Percentiles rank a stretch among this genome's conserved stretches.
phyloP scores from a whole-genome alignment of 1,139 yeast genomes.

The Meyerozyma sp. region DNA sequence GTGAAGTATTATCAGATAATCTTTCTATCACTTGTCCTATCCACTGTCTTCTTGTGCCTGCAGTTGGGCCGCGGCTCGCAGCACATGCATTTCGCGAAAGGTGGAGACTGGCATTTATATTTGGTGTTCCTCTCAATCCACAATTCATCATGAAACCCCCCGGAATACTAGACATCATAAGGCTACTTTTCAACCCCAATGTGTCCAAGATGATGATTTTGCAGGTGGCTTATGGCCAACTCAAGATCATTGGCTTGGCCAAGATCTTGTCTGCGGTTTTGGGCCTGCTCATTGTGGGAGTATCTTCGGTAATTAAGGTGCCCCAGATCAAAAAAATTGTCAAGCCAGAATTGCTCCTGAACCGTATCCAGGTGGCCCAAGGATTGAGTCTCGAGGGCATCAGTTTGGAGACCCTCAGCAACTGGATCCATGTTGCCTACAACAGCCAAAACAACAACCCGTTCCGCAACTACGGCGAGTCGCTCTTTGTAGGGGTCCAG shows the following conservation, averaged over 20 bases:
- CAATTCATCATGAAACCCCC: constrained; percentile 9
- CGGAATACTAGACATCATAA: constrained; percentile 15
- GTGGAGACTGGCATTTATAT: not conserved
- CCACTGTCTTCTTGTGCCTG: too few species aligned
- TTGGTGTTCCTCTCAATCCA: too few species aligned
- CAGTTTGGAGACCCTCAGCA: constrained; percentile 33
- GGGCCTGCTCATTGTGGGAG: constrained; percentile 35
- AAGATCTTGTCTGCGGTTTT: constrained; percentile 30
- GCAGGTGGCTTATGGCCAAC: constrained; percentile 34
- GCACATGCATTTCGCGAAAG: not conserved
- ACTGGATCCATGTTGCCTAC: constrained; percentile 38
- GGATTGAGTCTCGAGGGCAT: constrained; percentile 37
- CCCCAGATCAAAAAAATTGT: constrained; percentile 40
- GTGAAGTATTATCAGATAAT: too few species aligned
- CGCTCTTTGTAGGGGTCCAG: constrained; percentile 36
- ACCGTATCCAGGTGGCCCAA: constrained; percentile 27
- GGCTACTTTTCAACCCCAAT: constrained; percentile 27
- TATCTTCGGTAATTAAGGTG: constrained; percentile 35
- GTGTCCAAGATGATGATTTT: constrained; percentile 36
- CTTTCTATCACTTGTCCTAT: too few species aligned
- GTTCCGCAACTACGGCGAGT: constrained; percentile 41
- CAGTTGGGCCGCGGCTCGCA: not conserved
- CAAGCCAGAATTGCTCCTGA: constrained; percentile 21
- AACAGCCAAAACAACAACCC: constrained; percentile 31
- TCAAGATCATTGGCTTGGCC: constrained; percentile 33